A percentile compares a stretch with the other conserved stretches of the same genome.
These are phyloP conservation scores for Komagataella mondaviorum DNA, from an alignment of 805 yeast genomes.

Conservation along the genomic window DNA sequence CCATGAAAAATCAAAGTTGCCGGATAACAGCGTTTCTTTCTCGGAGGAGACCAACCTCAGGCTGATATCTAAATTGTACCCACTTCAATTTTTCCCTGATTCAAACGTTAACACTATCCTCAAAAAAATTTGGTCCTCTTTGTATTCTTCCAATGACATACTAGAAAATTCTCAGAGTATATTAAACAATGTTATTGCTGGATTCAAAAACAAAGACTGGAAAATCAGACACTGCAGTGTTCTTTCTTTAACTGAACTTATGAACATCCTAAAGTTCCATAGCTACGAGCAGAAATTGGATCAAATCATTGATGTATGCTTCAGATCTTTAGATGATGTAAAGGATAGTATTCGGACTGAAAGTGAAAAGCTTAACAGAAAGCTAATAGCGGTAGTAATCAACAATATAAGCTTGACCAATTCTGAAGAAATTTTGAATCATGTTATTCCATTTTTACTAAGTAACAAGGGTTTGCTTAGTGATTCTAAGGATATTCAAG, in stretches of 20 bases:
- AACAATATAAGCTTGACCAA: slow-evolving; percentile 14
- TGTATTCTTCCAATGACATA: slow-evolving; percentile 41
- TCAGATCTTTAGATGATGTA: slow-evolving; percentile 85
- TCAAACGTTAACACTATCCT: slow-evolving; percentile 63
- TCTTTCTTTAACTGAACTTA: slow-evolving; percentile 51
- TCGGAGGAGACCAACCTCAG: slow-evolving; percentile 10
- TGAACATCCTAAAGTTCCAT: slow-evolving; percentile 46
- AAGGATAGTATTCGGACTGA: slow-evolving; percentile 86
- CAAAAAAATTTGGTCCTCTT: slow-evolving; percentile 77
- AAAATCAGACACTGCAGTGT: slow-evolving; percentile 84
- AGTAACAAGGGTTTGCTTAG: slow-evolving; percentile 71
- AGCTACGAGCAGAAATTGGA: slow-evolving; percentile 39
- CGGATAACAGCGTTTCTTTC: neutral
- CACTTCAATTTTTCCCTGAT: slow-evolving; percentile 81
- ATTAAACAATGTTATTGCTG: slow-evolving; percentile 43
- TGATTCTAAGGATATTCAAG: slow-evolving; percentile 75
- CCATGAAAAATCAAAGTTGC: neutral
- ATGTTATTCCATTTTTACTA: slow-evolving; percentile 64
- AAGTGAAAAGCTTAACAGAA: slow-evolving; percentile 55
- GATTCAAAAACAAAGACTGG: slow-evolving; percentile 84
- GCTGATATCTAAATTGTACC: slow-evolving; percentile 68
- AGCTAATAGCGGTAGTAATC: slow-evolving; percentile 49
- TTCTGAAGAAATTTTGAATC: slow-evolving; percentile 33
- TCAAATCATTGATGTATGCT: slow-evolving; percentile 77
- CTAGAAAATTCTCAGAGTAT: slow-evolving; percentile 42